Evolutionary conservation across 805 yeast species (phyloP), one percentile per base, ranked within the genome.

Genomic region (Wickerhamomyces hampshirensis): DNA sequence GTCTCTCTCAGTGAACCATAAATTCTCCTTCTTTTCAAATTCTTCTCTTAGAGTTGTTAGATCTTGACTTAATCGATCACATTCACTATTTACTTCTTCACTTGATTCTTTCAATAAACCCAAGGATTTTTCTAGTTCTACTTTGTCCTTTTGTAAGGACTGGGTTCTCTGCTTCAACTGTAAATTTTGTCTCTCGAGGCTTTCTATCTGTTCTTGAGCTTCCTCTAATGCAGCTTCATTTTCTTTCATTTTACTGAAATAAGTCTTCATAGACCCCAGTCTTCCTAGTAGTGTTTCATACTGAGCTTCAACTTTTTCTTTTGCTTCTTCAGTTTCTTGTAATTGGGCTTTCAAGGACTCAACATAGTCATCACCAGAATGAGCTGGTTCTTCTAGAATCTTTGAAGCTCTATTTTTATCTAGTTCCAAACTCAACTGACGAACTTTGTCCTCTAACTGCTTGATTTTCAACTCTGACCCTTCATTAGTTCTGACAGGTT

Each of bases 191-290:
- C 62, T 44, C 63, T 68, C 64, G 56, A 74, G 55, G 60, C 73
- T 61, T 54, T 58, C 62, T 34, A 76, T 57, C 43, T 73, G 74
- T 13, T 68, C 73, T 45, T 74, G 73, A 1, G 73, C 66, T 5
- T 61, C 63, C 28, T 73, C 85, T 14, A 84, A 62, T 46, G 82
- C 84, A 3, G 57, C 60, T 51, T 83, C 81, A 0, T 86, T 65
- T 39, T 75, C 81, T 51, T 83, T 80, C 85, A 83, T 81, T 45
- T 84, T 83, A 27, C 63, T 68, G 56, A 84, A 84, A 2, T 84
- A 71, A 1, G 80, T 63, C 46, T 82, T 84, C 91, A 84, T 83
- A 3, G 84, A 73, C 1, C 86, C 73, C 13, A 84, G 56, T 53
- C 81, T 70, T 43, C 74, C 75, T 40, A 84, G 57, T 23, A 84